Evolutionary conservation across 352 stramenopile genomes (phyloP).

Genomic region (Phytophthora aleatoria): DNA sequence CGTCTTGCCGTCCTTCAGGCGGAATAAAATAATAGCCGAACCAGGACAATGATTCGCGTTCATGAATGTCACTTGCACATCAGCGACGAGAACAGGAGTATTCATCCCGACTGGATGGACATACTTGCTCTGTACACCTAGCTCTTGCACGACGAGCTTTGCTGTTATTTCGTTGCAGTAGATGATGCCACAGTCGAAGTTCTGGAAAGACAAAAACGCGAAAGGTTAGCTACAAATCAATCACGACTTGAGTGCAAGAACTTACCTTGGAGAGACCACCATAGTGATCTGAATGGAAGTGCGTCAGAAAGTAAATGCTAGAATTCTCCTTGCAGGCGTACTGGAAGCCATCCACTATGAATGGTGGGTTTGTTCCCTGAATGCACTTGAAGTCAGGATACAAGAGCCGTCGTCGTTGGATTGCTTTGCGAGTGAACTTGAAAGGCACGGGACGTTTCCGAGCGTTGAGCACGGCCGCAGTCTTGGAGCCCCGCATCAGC

Average conservation of each 20-base stretch:
- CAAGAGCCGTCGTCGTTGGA: constrained; percentile 22
- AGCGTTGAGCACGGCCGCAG: constrained; percentile 46
- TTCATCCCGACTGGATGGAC: constrained; percentile 93
- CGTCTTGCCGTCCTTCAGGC: constrained; percentile 73
- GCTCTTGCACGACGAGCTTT: constrained; percentile 90
- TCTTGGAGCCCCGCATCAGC: constrained; percentile 82
- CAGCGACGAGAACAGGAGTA: constrained; percentile 76
- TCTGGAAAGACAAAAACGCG: constrained; percentile 22
- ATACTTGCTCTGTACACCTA: constrained; percentile 92
- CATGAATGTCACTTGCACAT: constrained; percentile 94
- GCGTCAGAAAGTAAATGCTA: constrained; percentile 95
- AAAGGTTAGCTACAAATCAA: background rate
- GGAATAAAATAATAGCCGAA: constrained; percentile 95
- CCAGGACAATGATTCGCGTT: constrained; percentile 98
- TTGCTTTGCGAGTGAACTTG: constrained; percentile 36
- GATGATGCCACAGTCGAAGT: constrained; percentile 93
- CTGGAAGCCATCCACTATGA: constrained; percentile 90
- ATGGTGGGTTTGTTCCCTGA: constrained; percentile 70
- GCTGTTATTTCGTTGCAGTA: constrained; percentile 95
- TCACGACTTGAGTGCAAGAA: background rate
- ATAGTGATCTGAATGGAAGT: constrained; percentile 98
- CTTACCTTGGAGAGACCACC: constrained; percentile 82
- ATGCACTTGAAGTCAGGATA: constrained; percentile 88
- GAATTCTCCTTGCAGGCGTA: constrained; percentile 76
- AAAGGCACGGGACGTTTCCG: constrained; percentile 35